A percentile compares a stretch with the other conserved stretches of the same genome.
Evolutionary conservation across 1,284 basidiomycete genomes (phyloP).

Genomic region (Mycosarcoma maydis): DNA sequence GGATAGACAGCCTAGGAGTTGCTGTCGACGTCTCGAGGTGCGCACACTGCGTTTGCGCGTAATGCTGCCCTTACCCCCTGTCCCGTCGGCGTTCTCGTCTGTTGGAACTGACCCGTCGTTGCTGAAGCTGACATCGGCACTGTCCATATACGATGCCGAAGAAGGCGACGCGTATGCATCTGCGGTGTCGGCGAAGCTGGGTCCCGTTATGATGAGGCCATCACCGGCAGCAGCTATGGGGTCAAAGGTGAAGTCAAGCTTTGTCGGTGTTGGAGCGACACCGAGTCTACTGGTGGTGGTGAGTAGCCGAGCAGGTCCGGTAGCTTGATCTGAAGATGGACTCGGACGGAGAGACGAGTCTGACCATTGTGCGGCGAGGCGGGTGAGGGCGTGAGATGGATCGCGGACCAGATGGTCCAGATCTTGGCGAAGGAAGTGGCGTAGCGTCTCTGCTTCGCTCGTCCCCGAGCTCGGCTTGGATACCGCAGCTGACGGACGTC

Average conservation of each 20-base stretch:
- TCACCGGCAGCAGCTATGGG: constrained; percentile 59
- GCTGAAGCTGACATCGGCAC: constrained; percentile 12
- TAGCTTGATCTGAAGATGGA: constrained; percentile 5
- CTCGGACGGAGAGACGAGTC: constrained; percentile 6
- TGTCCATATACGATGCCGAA: constrained; percentile 5
- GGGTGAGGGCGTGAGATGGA: constrained; percentile 37
- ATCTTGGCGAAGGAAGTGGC: constrained; percentile 26
- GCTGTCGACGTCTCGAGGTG: constrained; percentile 46
- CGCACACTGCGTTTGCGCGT: constrained; percentile 44
- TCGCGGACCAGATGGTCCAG: constrained; percentile 36
- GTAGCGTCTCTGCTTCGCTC: constrained; percentile 32
- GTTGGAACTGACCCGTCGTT: background rate
- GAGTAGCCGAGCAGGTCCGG: constrained; percentile 10
- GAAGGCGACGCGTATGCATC: constrained; percentile 17
- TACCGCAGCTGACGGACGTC: constrained; percentile 8
- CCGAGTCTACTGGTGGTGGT: constrained; percentile 27
- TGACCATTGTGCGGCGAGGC: constrained; percentile 35
- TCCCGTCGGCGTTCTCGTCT: background rate
- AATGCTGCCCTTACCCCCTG: background rate
- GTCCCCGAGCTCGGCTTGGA: constrained; percentile 31
- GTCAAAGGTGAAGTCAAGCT: constrained; percentile 48
- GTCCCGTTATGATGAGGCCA: constrained; percentile 53
- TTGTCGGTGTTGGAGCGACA: constrained; percentile 31
- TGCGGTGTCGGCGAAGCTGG: constrained; percentile 33
- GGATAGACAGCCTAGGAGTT: constrained; percentile 50